Evolutionary conservation across 768 basidiomycete species (phyloP).

Genomic region (Sutorius australiensis): DNA sequence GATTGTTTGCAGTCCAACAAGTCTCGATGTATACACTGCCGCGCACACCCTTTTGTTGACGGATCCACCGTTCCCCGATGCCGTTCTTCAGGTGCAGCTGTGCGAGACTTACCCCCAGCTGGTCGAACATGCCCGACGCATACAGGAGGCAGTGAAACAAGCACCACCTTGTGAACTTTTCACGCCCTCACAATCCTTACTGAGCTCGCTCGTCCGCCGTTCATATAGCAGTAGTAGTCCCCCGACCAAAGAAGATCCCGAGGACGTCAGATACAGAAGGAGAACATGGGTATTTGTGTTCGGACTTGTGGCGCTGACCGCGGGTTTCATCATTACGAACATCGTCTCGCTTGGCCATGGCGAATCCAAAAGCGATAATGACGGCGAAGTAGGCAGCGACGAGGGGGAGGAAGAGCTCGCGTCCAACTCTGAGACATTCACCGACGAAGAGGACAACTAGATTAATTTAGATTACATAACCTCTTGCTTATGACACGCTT

Average conservation of each 20-base stretch:
- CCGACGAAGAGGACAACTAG: slow-evolving; percentile 17
- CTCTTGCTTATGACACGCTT: slow-evolving; percentile 8
- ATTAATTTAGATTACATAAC: not conserved
- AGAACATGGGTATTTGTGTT: slow-evolving; percentile 55
- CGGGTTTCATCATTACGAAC: slow-evolving; percentile 32
- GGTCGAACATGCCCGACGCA: slow-evolving; percentile 52
- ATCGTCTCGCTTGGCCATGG: not conserved
- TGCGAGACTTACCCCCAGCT: slow-evolving; percentile 54
- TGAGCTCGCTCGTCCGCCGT: slow-evolving; percentile 37
- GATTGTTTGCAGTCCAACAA: slow-evolving; percentile 45
- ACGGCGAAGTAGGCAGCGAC: slow-evolving; percentile 7
- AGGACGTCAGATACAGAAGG: slow-evolving; percentile 45
- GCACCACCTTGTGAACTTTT: slow-evolving; percentile 21
- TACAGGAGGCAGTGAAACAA: slow-evolving; percentile 36
- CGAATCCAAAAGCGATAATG: not conserved
- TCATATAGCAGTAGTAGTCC: slow-evolving; percentile 17
- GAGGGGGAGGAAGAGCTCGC: slow-evolving; percentile 12
- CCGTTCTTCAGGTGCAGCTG: slow-evolving; percentile 52
- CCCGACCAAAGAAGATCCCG: slow-evolving; percentile 26
- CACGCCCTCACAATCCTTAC: slow-evolving; percentile 25
- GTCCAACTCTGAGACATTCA: not conserved
- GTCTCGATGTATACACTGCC: slow-evolving; percentile 63
- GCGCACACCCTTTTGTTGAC: slow-evolving; percentile 63
- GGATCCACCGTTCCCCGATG: slow-evolving; percentile 58
- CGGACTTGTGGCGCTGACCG: slow-evolving; percentile 41